These are phyloP conservation scores for Pyrus communis DNA, from an alignment of 306 rosid species.

Conservation along the genomic window DNA sequence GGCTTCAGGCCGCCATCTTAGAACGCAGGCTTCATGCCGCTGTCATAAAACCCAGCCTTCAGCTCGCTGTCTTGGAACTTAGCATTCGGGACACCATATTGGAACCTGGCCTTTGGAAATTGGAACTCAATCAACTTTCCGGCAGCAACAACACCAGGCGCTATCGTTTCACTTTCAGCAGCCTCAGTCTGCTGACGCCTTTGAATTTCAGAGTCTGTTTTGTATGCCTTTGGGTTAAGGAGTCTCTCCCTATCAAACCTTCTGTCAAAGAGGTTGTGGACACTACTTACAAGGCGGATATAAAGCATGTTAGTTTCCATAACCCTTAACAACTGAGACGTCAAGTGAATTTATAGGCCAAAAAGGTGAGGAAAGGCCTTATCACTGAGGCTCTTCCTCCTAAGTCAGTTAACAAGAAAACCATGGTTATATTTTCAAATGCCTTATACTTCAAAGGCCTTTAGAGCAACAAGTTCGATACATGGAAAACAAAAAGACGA, in stretches of 20 bases:
- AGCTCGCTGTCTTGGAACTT: no score
- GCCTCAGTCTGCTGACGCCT: no score
- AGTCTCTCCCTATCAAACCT: conserved; percentile 40
- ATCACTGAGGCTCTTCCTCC: conserved; percentile 51
- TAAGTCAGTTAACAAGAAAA: conserved; percentile 35
- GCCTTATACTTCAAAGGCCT: conserved; percentile 77
- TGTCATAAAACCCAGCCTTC: no score
- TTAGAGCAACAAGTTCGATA: conserved; percentile 55
- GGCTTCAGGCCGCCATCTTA: no score
- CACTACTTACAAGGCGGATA: conserved; percentile 38
- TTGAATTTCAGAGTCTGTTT: no score
- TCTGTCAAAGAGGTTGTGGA: conserved; percentile 55
- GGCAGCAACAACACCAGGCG: no score
- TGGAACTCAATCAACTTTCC: no score
- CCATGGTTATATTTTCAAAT: conserved; percentile 57
- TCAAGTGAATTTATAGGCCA: conserved; percentile 68
- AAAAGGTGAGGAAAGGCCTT: conserved; percentile 56
- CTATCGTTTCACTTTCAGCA: no score
- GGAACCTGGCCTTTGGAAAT: no score
- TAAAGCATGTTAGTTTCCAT: conserved; percentile 49
- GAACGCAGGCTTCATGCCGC: no score
- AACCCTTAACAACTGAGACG: conserved; percentile 35
- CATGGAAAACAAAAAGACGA: conserved; percentile 35
- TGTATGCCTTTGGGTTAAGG: conserved; percentile 46
- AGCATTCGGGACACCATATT: no score